These are phyloP conservation scores for Cicer yamashitae DNA, from an alignment of 306 rosid genomes.

Conservation along the genomic window DNA sequence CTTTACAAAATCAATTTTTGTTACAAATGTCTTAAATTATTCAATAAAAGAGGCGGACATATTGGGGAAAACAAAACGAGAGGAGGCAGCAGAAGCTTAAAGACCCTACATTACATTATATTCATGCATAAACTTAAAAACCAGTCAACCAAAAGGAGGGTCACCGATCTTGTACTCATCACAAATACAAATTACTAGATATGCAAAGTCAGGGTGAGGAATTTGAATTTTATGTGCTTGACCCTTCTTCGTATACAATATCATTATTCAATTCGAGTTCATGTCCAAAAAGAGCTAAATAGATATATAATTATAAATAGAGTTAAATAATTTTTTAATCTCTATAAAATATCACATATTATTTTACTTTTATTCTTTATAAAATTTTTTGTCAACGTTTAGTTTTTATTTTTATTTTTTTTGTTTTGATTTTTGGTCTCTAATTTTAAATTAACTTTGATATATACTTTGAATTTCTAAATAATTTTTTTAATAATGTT, in stretches of 20 bases:
- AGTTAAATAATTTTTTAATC: not conserved
- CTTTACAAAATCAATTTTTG: too few relatives aligned
- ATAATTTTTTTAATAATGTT: too few relatives aligned
- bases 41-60: not conserved
- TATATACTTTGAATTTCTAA: too few relatives aligned
- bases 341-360: not conserved
- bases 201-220: slow-evolving; percentile 25
- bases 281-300: slow-evolving; percentile 18
- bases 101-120: slow-evolving; percentile 18
- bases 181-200: not conserved
- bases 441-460: too few relatives aligned
- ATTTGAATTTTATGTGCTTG: slow-evolving; percentile 29
- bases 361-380: too few relatives aligned
- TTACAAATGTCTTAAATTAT: not conserved
- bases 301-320: not conserved
- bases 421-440: too few relatives aligned
- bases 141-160: slow-evolving; percentile 39
- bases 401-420: too few relatives aligned
- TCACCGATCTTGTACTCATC: slow-evolving; percentile 15
- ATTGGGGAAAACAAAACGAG: not conserved
- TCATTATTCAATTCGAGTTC: slow-evolving; percentile 10
- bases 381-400: too few relatives aligned
- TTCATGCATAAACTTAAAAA: not conserved
- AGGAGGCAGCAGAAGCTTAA: slow-evolving; percentile 6
- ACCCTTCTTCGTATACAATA: slow-evolving; percentile 16